A percentile compares a stretch with the other conserved stretches of the same genome.
phyloP scores from a whole-genome alignment of 1,284 basidiomycete genomes.

The Ustanciosporium gigantosporum region DNA sequence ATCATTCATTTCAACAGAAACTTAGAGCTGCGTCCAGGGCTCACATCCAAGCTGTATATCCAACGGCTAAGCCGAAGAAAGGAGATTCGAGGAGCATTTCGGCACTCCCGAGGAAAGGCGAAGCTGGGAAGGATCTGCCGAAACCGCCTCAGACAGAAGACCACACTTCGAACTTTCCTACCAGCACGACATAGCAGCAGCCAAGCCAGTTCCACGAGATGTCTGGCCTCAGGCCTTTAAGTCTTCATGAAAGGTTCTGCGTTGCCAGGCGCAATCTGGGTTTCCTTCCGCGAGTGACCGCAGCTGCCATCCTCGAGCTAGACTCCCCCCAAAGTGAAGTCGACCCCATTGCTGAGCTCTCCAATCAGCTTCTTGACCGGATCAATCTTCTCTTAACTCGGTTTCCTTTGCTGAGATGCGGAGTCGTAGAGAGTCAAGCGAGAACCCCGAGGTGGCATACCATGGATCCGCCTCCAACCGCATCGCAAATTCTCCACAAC shows the following conservation, averaged over 20 bases:
- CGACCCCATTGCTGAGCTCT: neutral
- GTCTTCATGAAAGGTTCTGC: conserved; percentile 22
- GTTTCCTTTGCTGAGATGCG: conserved; percentile 11
- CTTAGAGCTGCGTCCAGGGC: too few relatives aligned
- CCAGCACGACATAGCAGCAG: too few relatives aligned
- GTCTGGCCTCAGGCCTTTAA: neutral
- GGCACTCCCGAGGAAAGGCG: too few relatives aligned
- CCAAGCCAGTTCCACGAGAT: too few relatives aligned
- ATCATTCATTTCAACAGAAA: too few relatives aligned
- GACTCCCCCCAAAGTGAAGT: neutral
- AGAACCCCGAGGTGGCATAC: conserved; percentile 5
- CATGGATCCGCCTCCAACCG: conserved; percentile 2
- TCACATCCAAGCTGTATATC: too few relatives aligned
- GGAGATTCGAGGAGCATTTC: too few relatives aligned
- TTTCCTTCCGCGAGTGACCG: conserved; percentile 9
- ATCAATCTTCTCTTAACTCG: conserved; percentile 3
- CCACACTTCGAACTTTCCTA: too few relatives aligned
- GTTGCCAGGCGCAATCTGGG: conserved; percentile 10
- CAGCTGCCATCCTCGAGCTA: conserved; percentile 14
- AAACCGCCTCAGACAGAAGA: too few relatives aligned
- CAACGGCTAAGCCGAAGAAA: too few relatives aligned
- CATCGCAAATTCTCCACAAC: conserved; percentile 7
- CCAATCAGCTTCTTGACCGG: neutral
- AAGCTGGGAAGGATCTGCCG: too few relatives aligned
- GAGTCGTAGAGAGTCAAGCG: conserved; percentile 4